Evolutionary conservation across 2,329 filamentous ascomycete species (phyloP).

Genomic region (Colletotrichum chlorophyti): DNA sequence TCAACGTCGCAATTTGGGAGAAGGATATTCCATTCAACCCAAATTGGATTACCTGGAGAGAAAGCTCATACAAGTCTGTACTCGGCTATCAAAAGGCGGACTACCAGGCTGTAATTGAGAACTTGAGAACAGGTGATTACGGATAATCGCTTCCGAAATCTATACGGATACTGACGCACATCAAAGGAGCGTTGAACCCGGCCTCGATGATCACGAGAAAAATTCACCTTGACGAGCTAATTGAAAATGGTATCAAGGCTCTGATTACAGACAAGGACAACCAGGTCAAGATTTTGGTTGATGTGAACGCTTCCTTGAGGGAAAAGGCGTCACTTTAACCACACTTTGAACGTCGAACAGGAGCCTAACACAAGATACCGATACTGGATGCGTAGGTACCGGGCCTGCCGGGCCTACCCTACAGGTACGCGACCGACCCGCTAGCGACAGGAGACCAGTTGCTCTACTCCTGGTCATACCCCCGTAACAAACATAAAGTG

Average conservation of each 20-base stretch:
- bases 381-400: too few relatives aligned
- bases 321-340: background rate
- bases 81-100: slow-evolving; percentile 31
- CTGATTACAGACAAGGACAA: slow-evolving; percentile 60
- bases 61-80: slow-evolving; percentile 31
- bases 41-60: slow-evolving; percentile 31
- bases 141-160: background rate
- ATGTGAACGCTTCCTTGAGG: slow-evolving; percentile 17
- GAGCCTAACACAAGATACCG: too few relatives aligned
- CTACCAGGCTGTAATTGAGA: slow-evolving; percentile 34
- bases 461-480: too few relatives aligned
- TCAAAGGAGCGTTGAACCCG: slow-evolving; percentile 44
- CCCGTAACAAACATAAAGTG: too few relatives aligned
- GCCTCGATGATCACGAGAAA: slow-evolving; percentile 60
- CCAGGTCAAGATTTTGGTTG: slow-evolving; percentile 63
- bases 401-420: too few relatives aligned
- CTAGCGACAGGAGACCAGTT: too few relatives aligned
- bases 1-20: slow-evolving; percentile 37
- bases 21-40: slow-evolving; percentile 32
- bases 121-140: slow-evolving; percentile 31
- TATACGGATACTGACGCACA: background rate
- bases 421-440: too few relatives aligned
- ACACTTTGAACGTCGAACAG: too few relatives aligned
- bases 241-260: slow-evolving; percentile 57
- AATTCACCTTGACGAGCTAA: slow-evolving; percentile 55